Base-by-base conservation (phyloP, 1,284 basidiomycete species). In the Marasmius tenuissimus region DNA sequence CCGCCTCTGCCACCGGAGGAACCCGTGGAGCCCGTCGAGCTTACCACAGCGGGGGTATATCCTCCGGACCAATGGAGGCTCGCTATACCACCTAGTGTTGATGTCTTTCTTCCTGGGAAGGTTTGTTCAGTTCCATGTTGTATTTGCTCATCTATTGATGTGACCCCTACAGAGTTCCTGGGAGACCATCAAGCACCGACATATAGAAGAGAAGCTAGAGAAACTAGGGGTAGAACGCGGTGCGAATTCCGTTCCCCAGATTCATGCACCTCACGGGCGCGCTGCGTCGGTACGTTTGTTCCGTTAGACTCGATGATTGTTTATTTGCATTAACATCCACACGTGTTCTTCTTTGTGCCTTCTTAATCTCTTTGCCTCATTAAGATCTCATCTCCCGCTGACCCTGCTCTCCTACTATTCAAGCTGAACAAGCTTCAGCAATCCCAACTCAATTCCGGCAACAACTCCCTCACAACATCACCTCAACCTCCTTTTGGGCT, bases 351-450 rank as follows among this genome's bases (percentile, higher is more conserved):
- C 33, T 58, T 58, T 69, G 66, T 64, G 63, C 67, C 66, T 62
- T 70, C 68, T 67, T 68, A 56, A 66, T 64, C 12, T 57, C 58
- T 48, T 39, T 48, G 57, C 56, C 52, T 55, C 27, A 27, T 27
- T 4, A 69, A 93, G 91, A 91, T 93, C 74, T 93, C 91, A 2
- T 92, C 91, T 20, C 91, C 92, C 27, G 91, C 91, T 7, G 91
- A 93, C 70, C 91, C 92, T 47, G 87, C 88, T 18, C 75, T 93
- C 33, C 78, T 93, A 33, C 81, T 85, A 67, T 93, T 89, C 76
- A 93, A 92, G 71, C 79, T 93, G 50, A 92, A 92, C 75, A 92
- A 91, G 73, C 78, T 93, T 10, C 90, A 92, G 67, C 86, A 88
- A 72, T 83, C 88, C 0, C 90, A 91, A 68, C 71, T 69, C 48